A percentile compares a stretch with the other conserved stretches of the same genome.
phyloP scores from a whole-genome alignment of 2,329 filamentous ascomycete genomes.

The Intubia oerlemansii region DNA sequence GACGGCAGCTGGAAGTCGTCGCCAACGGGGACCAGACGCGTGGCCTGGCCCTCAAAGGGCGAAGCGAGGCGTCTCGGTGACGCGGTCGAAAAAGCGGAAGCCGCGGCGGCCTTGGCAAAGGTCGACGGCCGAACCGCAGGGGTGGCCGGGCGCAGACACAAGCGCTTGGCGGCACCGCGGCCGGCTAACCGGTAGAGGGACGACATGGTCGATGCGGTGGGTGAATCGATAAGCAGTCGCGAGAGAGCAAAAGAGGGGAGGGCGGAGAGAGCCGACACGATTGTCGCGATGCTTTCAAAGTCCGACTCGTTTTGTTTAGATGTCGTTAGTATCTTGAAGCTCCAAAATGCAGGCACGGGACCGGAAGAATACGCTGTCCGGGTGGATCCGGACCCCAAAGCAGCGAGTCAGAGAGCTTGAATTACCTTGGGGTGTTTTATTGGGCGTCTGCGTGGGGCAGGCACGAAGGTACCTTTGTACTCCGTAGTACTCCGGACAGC shows the following conservation, averaged over 20 bases:
- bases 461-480: background rate
- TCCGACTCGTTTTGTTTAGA: no score
- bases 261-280: no score
- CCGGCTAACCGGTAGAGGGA: slow-evolving; percentile 52
- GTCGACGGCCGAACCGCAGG: slow-evolving; percentile 6
- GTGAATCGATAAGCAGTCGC: no score
- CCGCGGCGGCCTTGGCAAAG: slow-evolving; percentile 2
- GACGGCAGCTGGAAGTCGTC: slow-evolving; percentile 34
- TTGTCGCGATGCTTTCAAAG: no score
- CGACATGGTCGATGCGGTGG: slow-evolving; percentile 30
- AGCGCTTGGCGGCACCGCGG: slow-evolving; percentile 41
- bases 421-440: slow-evolving; percentile 7
- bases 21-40: slow-evolving; percentile 43
- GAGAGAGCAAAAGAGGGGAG: no score
- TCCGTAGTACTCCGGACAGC: background rate
- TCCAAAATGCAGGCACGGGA: no score
- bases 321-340: no score
- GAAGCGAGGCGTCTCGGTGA: slow-evolving; percentile 40
- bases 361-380: slow-evolving; percentile 6
- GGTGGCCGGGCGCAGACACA: slow-evolving; percentile 27
- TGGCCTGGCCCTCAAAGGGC: slow-evolving; percentile 28
- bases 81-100: slow-evolving; percentile 40
- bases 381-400: no score
- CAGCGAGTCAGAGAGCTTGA: slow-evolving; percentile 7
- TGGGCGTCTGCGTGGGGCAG: background rate